Evolutionary conservation across 352 stramenopile species (phyloP), one percentile per base, ranked within the genome.

Genomic region (Pythium aphanidermatum): DNA sequence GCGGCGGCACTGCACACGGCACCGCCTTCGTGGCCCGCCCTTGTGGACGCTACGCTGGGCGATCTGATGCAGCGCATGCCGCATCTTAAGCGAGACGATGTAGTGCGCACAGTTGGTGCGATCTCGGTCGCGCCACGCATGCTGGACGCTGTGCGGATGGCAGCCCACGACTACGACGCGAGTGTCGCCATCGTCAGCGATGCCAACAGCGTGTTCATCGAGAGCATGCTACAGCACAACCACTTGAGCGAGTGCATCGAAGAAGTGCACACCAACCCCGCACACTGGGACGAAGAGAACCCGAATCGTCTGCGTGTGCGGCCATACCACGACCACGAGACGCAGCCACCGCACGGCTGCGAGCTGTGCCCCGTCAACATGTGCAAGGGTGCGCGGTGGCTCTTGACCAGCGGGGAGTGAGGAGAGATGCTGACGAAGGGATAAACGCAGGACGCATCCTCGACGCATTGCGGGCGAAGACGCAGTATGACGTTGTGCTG

Each of bases 361-460:
- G 33, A 50, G n/a, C 39, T 40, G 32, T 68, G 58, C n/a, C 58
- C 53, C 8, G 21, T 45, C 45, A 63, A 68, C 42, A 63, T 68
- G 53, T 68, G 58, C 54, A 68, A 68, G 48, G 58, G 58, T 66
- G 31, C 9, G 24, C 21, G 57, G 57, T 6, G 57, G 61, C 42
- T 65, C 53, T 37, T 65, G 57, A 26, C 57, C 57, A 7, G 29
- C 46, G 3, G 2, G 27, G 52, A 11, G 38, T 65, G 24, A 55
- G 26, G 3, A 54, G 35, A 37, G 45, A 26, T 17, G 25, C 17
- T 33, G 5, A 32, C n/a, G 45, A 66, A 21, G 65, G 78, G 29
- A 76, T 83, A 28, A 68, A 68, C 36, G 7, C 31, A 57, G 46
- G 46, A 12, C 28, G 36, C 31, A 57, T 61, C n/a, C 16, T 61